Base-by-base conservation (phyloP, 2,329 filamentous ascomycete species). In the Endothia cerciana region DNA sequence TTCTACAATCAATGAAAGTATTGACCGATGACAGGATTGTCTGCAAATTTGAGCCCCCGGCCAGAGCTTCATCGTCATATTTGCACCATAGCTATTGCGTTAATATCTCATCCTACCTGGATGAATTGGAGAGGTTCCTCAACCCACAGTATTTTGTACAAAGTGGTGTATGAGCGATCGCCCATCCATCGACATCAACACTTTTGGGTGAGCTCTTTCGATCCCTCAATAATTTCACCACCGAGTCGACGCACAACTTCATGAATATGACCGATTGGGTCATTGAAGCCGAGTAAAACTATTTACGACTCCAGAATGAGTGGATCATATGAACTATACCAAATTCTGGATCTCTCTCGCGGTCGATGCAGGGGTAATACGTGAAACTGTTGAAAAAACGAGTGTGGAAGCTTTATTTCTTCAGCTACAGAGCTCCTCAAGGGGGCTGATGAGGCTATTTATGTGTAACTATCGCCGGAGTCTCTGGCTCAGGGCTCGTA, bases 251-350 rank as follows among this genome's bases (percentile, higher is more conserved):
- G 25, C 47, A 51, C 4, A 51, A 5, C 2, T 51, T 51, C 2
- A 28, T 7, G 13, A 51, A 51, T 1, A 28, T 15, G 4, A 7
- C 47, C 6, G 13, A 17, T 11, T 28, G 22, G 6, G 13, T 6
- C 6, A 0, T 6, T 5, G 47, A 30, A 28, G 7, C 6, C 1
- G 1, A 1, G 25, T 22, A 2, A 8, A 3, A n/a, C 17, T 7
- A 7, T 10, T 17, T n/a, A 4, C 2, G 8, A 28, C 6, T 13
- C 47, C 47, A 17, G 25, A 51, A 51, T 0, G 13, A 1, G 2
- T 5, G 2, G 4, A 51, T 17, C 47, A 51, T 51, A 4, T 17
- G 11, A 0, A 30, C 25, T 28, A 51, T 51, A 25, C 47, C 22
- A 28, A 51, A 51, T 17, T 10, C 47, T 7, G 47, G 22, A 51